Base-by-base conservation (phyloP, 306 rosid species). In the Psophocarpus tetragonolobus region DNA sequence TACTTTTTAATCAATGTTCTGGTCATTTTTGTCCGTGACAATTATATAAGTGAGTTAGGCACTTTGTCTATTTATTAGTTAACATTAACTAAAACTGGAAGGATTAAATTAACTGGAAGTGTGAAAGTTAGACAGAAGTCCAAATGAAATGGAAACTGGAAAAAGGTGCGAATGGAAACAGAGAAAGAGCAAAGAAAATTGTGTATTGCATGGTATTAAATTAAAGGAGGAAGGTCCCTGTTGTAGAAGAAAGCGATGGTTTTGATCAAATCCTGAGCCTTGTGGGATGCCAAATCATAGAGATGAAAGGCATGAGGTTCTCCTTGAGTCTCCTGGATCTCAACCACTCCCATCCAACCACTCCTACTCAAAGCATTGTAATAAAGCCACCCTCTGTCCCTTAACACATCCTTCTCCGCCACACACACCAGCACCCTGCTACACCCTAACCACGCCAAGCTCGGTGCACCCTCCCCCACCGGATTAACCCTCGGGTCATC, bases 351-450 rank as follows among this genome's bases (percentile, higher is more conserved):
- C 23, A 56, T 0, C 86, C 87, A 81, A 18, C 83, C 79, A 24
- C 88, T 79, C 60, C 69, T 12, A 47, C 88, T 48, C 83, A 79
- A 60, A 0, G 78, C 44, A 36, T 79, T 74, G 4, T 61, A 82
- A 57, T 79, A 82, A 41, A 79, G 56, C 87, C 80, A 47, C 23
- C 85, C 87, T 51, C 84, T 73, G 14, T 82, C 85, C 61, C 48
- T 82, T 20, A 79, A 2, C 26, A 82, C 35, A 54, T 87, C 90
- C 23, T 75, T 87, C 86, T 82, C 86, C 5, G 79, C 88, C 83
- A 84, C 81, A 68, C 82, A 82, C 38, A 76, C 81, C 60, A 76
- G 38, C 35, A 87, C 87, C 45, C 87, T 87, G 66, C 62, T 54
- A 32, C 85, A 84, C 4, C 84, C 84, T 63, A 87, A 4, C 79